A percentile compares a stretch with the other conserved stretches of the same genome.
Conservation (phyloP, 805 yeast species). For the Metschnikowia dekortorum region DNA sequence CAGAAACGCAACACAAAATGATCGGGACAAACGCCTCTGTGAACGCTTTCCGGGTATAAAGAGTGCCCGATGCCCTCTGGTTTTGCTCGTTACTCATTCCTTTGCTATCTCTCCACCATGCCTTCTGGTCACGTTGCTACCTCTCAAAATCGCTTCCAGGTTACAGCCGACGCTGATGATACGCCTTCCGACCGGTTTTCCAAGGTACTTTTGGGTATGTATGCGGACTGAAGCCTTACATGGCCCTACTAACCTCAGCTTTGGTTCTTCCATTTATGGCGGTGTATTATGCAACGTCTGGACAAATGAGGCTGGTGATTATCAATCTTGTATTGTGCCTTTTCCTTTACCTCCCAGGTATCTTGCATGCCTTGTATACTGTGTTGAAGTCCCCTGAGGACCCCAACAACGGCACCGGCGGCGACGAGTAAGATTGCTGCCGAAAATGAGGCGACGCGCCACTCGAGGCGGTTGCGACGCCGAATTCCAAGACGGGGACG, state of each 20-base stretch:
- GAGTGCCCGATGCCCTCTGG: neutral
- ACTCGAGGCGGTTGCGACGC: too few relatives aligned
- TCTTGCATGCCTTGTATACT: conserved; percentile 73
- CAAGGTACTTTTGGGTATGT: conserved; percentile 4
- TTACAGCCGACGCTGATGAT: neutral
- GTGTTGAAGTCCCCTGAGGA: conserved; percentile 32
- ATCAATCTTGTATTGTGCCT: conserved; percentile 69
- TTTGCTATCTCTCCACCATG: conserved; percentile 2
- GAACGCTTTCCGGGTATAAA: neutral
- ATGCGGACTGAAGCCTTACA: neutral
- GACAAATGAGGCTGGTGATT: conserved; percentile 20
- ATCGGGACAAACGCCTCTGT: neutral
- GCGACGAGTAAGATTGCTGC: too few relatives aligned
- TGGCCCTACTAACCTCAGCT: neutral
- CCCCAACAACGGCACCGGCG: neutral
- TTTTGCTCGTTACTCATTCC: neutral
- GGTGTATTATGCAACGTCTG: neutral
- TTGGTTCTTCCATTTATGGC: conserved; percentile 3
- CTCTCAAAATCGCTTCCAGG: neutral
- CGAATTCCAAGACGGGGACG: too few relatives aligned
- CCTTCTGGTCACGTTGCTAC: neutral
- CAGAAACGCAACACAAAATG: neutral
- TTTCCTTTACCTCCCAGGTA: conserved; percentile 74
- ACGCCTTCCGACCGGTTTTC: neutral
- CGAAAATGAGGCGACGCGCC: too few relatives aligned